A percentile compares a stretch with the other conserved stretches of the same genome.
These are phyloP conservation scores for Trifolium pratense DNA, from an alignment of 306 rosid species.

Conservation along the genomic window DNA sequence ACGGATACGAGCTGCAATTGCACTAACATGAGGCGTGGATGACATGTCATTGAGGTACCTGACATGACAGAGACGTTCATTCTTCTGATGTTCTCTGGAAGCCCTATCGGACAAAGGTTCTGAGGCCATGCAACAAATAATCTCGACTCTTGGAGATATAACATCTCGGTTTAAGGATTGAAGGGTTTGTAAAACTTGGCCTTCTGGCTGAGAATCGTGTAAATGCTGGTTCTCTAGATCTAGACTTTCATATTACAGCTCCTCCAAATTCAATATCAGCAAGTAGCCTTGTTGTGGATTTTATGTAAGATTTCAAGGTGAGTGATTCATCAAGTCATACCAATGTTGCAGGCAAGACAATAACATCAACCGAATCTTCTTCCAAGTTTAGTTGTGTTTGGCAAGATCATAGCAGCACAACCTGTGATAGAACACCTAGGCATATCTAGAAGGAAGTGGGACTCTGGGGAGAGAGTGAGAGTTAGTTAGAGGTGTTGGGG, in stretches of 20 bases:
- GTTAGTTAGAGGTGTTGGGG: too few species aligned
- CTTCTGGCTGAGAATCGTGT: conserved; percentile 84
- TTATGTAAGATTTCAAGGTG: conserved; percentile 64
- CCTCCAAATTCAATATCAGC: conserved; percentile 73
- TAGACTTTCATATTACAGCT: conserved; percentile 63
- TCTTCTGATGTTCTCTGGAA: too few species aligned
- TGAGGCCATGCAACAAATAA: too few species aligned
- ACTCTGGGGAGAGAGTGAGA: too few species aligned
- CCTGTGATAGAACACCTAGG: conserved; percentile 41
- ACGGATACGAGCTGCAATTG: conserved; percentile 71
- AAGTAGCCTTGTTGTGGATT: conserved; percentile 59
- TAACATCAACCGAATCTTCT: conserved; percentile 91
- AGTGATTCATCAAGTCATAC: conserved; percentile 77
- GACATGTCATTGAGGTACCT: conserved; percentile 87
- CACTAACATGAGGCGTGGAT: conserved; percentile 93
- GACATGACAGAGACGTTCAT: too few species aligned
- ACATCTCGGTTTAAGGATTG: conserved; percentile 89
- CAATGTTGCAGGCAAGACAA: conserved; percentile 81
- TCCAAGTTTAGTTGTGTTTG: conserved; percentile 73
- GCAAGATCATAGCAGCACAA: conserved; percentile 76
- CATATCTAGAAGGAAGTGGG: too few species aligned
- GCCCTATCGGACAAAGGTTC: too few species aligned
- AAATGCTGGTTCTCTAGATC: conserved; percentile 75
- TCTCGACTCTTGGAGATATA: conserved; percentile 88
- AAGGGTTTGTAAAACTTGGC: conserved; percentile 74